Base-by-base conservation (phyloP, 768 basidiomycete genomes). In the Lactifluus hygrophoroides region DNA sequence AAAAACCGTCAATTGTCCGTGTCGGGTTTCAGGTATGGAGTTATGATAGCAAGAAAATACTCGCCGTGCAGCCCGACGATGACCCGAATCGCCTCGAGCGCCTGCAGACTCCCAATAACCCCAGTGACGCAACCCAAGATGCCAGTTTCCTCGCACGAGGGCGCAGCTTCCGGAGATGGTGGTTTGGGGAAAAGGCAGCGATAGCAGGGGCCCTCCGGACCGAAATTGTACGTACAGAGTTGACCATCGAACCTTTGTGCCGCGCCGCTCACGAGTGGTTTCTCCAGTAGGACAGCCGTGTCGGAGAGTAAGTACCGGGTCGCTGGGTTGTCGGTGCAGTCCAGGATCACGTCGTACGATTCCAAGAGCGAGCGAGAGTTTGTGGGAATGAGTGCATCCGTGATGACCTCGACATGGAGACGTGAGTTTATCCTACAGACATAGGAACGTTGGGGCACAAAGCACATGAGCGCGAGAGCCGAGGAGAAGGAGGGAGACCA, bases 251-350 rank as follows among this genome's bases (percentile, higher is more conserved):
- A 86, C 65, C 81, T 81, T 67, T 90, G 90, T 0, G 96, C 96
- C 1, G 94, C 96, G 8, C 95, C 95, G 57, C 89, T 91, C 37
- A 98, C 86, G 38, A 98, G 84, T 14, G 91, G 88, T 47, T 84
- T 89, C n/a, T 74, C 72, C 2, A 94, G 78, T 1, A 73, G 74
- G 38, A 93, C 88, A 16, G 88, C 83, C 0, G 83, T 81, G 69
- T 98, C 94, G 25, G 91, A 94, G 52, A 99, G 78, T 19, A 98
- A 81, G 71, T 98, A 98, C 5, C 96, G 86, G 0, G 93, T 94
- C 2, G 88, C 83, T 2, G 86, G 82, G 63, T 96, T 95, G 73
- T 97, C 94, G 4, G 94, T 96, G 75, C 94, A 97, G 72, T 97
- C 95, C 16, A 97, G 75, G 50, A 97, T 76, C 51, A 96, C 71